Conservation (phyloP, 441 rosid species). For the Cnidoscolus chayamansa region DNA sequence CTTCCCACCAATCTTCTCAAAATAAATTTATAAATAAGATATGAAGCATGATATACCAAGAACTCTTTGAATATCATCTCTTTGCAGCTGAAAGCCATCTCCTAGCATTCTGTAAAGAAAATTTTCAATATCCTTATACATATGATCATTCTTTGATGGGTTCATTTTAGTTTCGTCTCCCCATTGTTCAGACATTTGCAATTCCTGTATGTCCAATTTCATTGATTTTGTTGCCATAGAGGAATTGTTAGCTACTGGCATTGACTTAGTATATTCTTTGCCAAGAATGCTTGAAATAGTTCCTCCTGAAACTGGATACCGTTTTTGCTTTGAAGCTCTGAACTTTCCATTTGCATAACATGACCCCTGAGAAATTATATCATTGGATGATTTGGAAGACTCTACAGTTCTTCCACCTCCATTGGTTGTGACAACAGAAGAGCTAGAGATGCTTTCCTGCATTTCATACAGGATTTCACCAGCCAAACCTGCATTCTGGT, state of each 20-base stretch:
- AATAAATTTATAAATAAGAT: neutral
- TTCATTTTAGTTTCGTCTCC: slow-evolving; percentile 25
- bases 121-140: slow-evolving; percentile 48
- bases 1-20: neutral
- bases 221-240: slow-evolving; percentile 35
- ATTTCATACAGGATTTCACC: slow-evolving; percentile 38
- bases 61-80: slow-evolving; percentile 44
- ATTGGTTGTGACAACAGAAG: slow-evolving; percentile 17
- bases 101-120: slow-evolving; percentile 60
- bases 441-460: slow-evolving; percentile 25
- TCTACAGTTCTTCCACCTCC: slow-evolving; percentile 13
- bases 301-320: slow-evolving; percentile 47
- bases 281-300: slow-evolving; percentile 50
- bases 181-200: slow-evolving; percentile 38
- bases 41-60: slow-evolving; percentile 39
- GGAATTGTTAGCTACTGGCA: slow-evolving; percentile 33
- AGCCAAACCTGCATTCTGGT: slow-evolving; percentile 34
- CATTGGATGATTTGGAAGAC: slow-evolving; percentile 23
- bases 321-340: slow-evolving; percentile 36
- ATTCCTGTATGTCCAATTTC: slow-evolving; percentile 41
- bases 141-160: slow-evolving; percentile 25
- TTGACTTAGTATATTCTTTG: slow-evolving; percentile 40
- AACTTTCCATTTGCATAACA: slow-evolving; percentile 30
- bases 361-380: slow-evolving; percentile 15
- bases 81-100: slow-evolving; percentile 46